Base-by-base conservation (phyloP, 768 basidiomycete genomes). In the Antrodiella citrinella region DNA sequence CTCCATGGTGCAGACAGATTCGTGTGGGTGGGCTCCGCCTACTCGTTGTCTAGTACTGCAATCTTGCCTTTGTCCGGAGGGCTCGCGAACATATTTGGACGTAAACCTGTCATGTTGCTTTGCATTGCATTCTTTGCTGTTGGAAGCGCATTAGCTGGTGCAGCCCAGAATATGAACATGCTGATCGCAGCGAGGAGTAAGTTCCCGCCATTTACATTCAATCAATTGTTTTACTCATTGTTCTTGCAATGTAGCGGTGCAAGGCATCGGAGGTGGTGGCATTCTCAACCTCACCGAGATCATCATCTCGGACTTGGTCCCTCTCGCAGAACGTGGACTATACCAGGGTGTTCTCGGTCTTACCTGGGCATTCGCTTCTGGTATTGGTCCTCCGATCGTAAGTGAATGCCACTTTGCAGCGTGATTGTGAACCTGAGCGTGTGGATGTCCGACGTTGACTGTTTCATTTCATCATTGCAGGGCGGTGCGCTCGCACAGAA, bases 101-200 rank as follows among this genome's bases (percentile, higher is more conserved):
- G 71, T 2, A 59, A 57, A 4, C 67, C 68, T 3, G 54, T 66
- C n/a, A 54, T 71, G 15, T 42, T 70, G 9, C 52, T 47, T 1
- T 59, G 60, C 24, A 54, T 71, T 21, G 19, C 59, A 0, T 48
- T 65, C 19, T 71, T 72, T 48, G 67, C 69, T 0, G 22, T 72
- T 18, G 73, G 75, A 0, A 67, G 65, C 9, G 71, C 68, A 0
- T 21, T 75, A 1, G 63, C 62, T 13, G 75, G 70, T 0, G 61
- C 67, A 0, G 69, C 72, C 0, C 57, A 67, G 41, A 68, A 49
- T 44, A 72, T 75, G 70, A 51, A 56, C 4, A 67, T 68, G 66
- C 52, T 72, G 1, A 72, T 75, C 43, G 70, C 63, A 4, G 71
- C 67, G 0, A 57, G 73, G 19, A 60, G 54, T 56, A 40, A 4